These are phyloP conservation scores for Perkinsus olseni DNA, from an alignment of 169 alveolate genomes.

Conservation along the genomic window DNA sequence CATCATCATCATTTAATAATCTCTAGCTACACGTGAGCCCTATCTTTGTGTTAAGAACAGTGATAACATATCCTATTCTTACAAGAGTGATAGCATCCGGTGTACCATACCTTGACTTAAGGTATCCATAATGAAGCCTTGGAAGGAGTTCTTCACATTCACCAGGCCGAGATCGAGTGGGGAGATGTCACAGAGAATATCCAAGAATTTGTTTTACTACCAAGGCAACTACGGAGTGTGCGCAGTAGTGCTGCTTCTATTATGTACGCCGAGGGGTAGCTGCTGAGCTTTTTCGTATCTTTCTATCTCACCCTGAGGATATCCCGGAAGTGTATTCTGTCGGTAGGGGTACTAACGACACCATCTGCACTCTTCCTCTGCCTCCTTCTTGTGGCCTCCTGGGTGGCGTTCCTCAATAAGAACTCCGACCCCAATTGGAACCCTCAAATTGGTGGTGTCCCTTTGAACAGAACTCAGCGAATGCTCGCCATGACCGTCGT, in stretches of 20 bases:
- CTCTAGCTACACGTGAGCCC: too few relatives aligned
- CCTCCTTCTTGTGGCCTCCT: background rate
- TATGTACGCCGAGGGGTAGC: background rate
- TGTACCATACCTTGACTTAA: background rate
- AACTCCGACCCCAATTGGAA: background rate
- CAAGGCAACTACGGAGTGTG: background rate
- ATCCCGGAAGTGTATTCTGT: too few relatives aligned
- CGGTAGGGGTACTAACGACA: background rate
- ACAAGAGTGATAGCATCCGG: background rate
- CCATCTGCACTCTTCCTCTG: background rate
- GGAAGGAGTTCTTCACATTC: background rate
- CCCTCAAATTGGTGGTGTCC: background rate
- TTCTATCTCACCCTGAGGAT: background rate
- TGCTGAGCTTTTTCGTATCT: background rate
- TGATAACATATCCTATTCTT: too few relatives aligned
- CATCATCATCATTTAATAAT: too few relatives aligned
- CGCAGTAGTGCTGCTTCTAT: background rate
- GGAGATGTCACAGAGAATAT: background rate
- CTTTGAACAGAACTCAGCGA: background rate
- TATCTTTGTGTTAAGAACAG: too few relatives aligned
- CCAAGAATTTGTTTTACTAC: background rate
- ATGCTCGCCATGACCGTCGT: background rate
- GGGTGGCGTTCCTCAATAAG: background rate
- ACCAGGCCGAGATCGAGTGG: background rate
- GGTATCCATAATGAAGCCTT: background rate